Evolutionary conservation across 306 rosid species (phyloP), one percentile per base, ranked within the genome.

Genomic region (Hippophae rhamnoides): DNA sequence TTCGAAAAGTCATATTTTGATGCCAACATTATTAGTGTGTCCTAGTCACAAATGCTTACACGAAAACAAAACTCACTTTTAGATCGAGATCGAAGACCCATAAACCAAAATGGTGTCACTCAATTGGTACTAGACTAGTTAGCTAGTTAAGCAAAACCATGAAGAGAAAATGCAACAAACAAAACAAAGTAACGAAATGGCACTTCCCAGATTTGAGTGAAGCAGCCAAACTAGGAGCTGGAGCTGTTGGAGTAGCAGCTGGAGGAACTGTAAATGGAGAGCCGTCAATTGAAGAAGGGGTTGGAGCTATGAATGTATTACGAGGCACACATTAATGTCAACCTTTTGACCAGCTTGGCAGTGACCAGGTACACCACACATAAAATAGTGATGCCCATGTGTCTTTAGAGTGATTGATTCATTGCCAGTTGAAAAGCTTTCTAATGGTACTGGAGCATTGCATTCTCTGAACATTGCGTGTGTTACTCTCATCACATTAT

Each of bases 351-450:
- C 94, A 25, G 84, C 74, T 69, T 85, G 80, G 59, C 98, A 92
- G 60, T 92, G 98, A 7, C 98, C 96, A 11, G 95, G 93, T 12
- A 85, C 86, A 1, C 96, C 98, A 50, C 98, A 92, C 45, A 92
- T 18, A 76, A 79, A 87, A 71, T 79, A 87, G 57, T 92, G 95
- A 53, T 92, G 96, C 47, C 98, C 95, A 65, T 73, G 58, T 10
- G 61, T 69, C 10, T 57, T 78, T 60, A 92, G 73, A 10, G 68
- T 61, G 45, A 85, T 76, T 47, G 89, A 8, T 69, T 92, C 98
- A 42, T 92, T 92, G 14, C 98, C 98, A 1, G 93, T 72, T 50
- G 73, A 68, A 70, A 72, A 84, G 13, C 86, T 80, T 8, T 80
- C 84, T n/a, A 87, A 3, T 6, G 98, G 96, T 0, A 72, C 62